phyloP scores from a whole-genome alignment of 768 basidiomycete genomes.

The Gymnopilus dilepis region DNA sequence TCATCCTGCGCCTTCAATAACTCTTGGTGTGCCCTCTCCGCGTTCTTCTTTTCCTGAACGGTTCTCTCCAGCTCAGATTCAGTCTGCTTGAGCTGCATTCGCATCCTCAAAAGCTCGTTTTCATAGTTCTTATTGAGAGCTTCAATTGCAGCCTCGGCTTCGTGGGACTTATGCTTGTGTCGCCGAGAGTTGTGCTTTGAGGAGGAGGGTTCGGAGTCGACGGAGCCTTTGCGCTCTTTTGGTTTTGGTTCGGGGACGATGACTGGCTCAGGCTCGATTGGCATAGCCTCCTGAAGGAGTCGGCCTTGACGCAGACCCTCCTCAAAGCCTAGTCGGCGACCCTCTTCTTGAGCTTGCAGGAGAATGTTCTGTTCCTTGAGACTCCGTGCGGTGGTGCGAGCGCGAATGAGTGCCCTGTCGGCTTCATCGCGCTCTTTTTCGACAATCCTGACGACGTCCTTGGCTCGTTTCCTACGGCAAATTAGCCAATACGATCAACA shows the following conservation, averaged over 20 bases:
- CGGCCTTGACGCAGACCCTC: constrained; percentile 59
- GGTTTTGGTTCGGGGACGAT: neutral
- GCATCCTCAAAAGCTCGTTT: constrained; percentile 22
- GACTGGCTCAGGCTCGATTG: constrained; percentile 12
- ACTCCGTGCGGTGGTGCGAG: constrained; percentile 58
- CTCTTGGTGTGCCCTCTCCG: constrained; percentile 15
- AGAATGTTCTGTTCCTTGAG: constrained; percentile 58
- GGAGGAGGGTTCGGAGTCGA: neutral
- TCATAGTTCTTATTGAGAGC: constrained; percentile 25
- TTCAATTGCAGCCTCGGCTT: constrained; percentile 21
- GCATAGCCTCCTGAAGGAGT: constrained; percentile 20
- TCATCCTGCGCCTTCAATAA: constrained; percentile 16
- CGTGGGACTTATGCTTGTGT: constrained; percentile 8
- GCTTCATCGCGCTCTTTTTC: constrained; percentile 40
- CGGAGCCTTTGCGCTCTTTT: constrained; percentile 2
- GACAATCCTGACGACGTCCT: constrained; percentile 28
- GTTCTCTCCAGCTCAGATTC: constrained; percentile 29
- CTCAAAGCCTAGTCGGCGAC: constrained; percentile 48
- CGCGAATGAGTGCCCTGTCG: constrained; percentile 38
- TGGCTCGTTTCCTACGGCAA: constrained; percentile 28
- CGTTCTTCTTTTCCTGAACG: constrained; percentile 25
- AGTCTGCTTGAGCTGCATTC: constrained; percentile 23
- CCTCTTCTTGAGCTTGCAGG: constrained; percentile 59
- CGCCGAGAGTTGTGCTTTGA: constrained; percentile 2
- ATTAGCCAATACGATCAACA: neutral